Base-by-base conservation (phyloP, 495 filamentous ascomycete genomes). In the Hypoxylon trugodes region DNA sequence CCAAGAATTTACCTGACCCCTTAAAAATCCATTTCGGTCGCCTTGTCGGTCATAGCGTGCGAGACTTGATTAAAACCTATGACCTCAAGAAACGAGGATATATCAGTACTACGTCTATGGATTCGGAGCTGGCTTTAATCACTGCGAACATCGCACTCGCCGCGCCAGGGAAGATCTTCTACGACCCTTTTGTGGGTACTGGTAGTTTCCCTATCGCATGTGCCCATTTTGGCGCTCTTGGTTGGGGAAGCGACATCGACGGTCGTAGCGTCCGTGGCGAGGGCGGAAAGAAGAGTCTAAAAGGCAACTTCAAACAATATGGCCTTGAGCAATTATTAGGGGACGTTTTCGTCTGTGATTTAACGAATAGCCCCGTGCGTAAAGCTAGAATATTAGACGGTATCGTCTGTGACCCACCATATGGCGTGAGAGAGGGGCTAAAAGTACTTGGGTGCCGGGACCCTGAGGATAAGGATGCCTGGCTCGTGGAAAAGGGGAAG, bases 31-130 rank as follows among this genome's bases (percentile, higher is more conserved):
- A 88, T 65, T 81, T 97, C 7, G 90, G 90, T 7, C 84, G 93
- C 2, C 84, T 82, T 43, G 69, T 97, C 9, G 87, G 78, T 1
- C 69, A 73, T 9, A 87, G 89, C 26, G 79, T 80, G 16, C 79
- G 93, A 35, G 82, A 88, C 21, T 71, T 86, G n/a, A 80, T 93
- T 15, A 77, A 82, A 19, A 89, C 84, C 56, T 93, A 95, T 65
- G 92, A 93, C 69, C 79, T 99, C 9, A 99, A 99, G 77, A 96
- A 95, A 74, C 83, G 95, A 5, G 78, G 80, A 36, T 98, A 98
- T 70, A 97, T 99, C 68, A 90, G 89, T 68, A 98, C 93, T 0
- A 99, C 95, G 0, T 92, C 89, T 9, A 97, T 99, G 93, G 95
- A 98, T 73, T 89, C 96, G 0, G 96, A 97, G 70, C 79, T 99